These are phyloP conservation scores for Brassica rapa DNA, from an alignment of 345 rosid species.

Conservation along the genomic window DNA sequence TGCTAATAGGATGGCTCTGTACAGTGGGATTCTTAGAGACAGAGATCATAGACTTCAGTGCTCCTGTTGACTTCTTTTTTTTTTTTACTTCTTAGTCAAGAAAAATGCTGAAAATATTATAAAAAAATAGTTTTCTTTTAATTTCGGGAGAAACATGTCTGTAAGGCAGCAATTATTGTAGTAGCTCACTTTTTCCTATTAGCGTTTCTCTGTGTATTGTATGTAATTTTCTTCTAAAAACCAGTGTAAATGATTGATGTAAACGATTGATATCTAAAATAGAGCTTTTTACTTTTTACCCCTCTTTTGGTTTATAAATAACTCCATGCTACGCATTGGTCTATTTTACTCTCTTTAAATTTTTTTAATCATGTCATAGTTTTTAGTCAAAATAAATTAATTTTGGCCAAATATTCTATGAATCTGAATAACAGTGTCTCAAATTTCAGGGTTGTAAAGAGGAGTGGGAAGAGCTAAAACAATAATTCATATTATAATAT, in stretches of 20 bases:
- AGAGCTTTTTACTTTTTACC: background rate
- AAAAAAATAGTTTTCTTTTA: background rate
- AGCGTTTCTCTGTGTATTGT: slow-evolving; percentile 1
- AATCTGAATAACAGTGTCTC: too few species aligned
- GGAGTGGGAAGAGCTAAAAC: too few species aligned
- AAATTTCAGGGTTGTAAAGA: too few species aligned
- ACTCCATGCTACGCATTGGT: too few species aligned
- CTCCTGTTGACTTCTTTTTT: slow-evolving; percentile 39
- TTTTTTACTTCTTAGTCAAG: background rate
- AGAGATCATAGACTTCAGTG: slow-evolving; percentile 51
- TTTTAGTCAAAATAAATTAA: too few species aligned
- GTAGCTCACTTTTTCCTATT: background rate
- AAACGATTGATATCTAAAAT: slow-evolving; percentile 21
- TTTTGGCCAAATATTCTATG: too few species aligned
- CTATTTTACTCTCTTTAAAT: too few species aligned
- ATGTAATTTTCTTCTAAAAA: slow-evolving; percentile 11
- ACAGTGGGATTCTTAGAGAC: slow-evolving; percentile 68
- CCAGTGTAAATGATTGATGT: background rate
- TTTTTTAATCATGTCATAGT: too few species aligned
- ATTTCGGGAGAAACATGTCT: background rate
- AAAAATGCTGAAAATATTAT: background rate
- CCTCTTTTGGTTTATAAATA: background rate
- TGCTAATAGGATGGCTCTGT: slow-evolving; percentile 64
- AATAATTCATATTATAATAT: too few species aligned
- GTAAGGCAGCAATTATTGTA: slow-evolving; percentile 8